phyloP scores from a whole-genome alignment of 139 green algal genomes.

The Closterium sp. region DNA sequence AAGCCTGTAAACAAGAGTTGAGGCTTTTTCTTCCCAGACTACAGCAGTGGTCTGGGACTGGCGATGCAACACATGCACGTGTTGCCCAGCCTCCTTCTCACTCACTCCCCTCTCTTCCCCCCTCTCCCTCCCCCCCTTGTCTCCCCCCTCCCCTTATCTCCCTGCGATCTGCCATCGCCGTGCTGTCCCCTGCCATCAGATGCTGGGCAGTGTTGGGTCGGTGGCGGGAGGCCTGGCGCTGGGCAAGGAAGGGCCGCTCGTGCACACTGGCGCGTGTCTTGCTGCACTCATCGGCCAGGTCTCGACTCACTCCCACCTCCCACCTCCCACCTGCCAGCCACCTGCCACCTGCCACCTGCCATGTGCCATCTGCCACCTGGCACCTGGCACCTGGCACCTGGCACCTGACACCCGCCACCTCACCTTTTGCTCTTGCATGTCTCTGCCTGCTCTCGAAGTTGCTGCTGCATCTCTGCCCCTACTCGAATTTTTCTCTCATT shows the following conservation, averaged over 20 bases:
- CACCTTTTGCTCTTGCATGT: background rate
- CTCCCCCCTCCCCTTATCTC: background rate
- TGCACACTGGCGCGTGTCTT: conserved; percentile 75
- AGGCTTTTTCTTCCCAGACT: too few species aligned
- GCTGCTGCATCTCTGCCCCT: too few species aligned
- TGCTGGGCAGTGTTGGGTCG: conserved; percentile 60
- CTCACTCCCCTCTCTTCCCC: background rate
- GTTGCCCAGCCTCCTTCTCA: background rate
- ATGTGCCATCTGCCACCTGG: background rate
- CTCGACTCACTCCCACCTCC: background rate
- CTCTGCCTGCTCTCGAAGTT: background rate
- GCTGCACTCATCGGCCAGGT: conserved; percentile 54
- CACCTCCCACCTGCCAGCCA: background rate
- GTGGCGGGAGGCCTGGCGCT: conserved; percentile 77
- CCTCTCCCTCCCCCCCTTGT: background rate
- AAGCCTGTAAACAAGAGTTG: too few species aligned
- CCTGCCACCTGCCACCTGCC: too few species aligned
- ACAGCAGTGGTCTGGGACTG: too few species aligned
- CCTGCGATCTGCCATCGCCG: background rate
- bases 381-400: background rate
- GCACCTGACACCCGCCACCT: too few species aligned
- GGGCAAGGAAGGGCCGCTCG: conserved; percentile 82
- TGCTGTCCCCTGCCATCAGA: conserved; percentile 10
- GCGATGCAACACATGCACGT: too few species aligned
- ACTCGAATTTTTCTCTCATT: too few species aligned